phyloP scores from a whole-genome alignment of 306 rosid genomes.

The Prunus padus region DNA sequence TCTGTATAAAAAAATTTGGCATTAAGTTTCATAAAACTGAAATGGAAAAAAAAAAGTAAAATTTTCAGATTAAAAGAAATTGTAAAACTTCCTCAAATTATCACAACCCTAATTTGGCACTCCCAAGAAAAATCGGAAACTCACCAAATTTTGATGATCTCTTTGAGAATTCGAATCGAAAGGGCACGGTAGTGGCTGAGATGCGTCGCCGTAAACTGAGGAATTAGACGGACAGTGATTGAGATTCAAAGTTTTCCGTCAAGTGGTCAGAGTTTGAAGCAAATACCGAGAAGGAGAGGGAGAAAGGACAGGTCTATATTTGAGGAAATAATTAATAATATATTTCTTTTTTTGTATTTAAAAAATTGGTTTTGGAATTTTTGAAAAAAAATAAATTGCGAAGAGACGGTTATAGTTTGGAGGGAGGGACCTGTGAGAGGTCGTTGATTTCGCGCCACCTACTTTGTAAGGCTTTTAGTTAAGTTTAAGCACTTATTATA shows the following conservation, averaged over 20 bases:
- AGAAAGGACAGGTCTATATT: neutral
- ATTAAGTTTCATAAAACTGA: neutral
- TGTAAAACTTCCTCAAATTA: neutral
- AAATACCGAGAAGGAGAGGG: neutral
- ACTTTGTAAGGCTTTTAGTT: constrained; percentile 17
- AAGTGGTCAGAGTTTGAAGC: constrained; percentile 24
- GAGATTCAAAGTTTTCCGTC: constrained; percentile 31
- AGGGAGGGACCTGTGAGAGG: constrained; percentile 18
- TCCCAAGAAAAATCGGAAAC: neutral
- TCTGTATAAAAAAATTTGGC: neutral
- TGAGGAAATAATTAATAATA: constrained; percentile 10
- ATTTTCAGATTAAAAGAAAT: neutral
- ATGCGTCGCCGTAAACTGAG: constrained; percentile 14
- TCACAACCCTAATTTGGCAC: constrained; percentile 10
- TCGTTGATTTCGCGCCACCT: constrained; percentile 76
- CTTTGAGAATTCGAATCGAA: constrained; percentile 16
- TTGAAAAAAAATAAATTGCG: constrained; percentile 1
- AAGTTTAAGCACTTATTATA: neutral
- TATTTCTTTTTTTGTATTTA: neutral
- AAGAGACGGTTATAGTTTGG: constrained; percentile 55
- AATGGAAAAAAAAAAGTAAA: neutral
- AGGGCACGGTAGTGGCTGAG: neutral
- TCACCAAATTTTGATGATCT: neutral
- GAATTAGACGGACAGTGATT: constrained; percentile 9
- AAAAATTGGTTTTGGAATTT: neutral